phyloP scores from a whole-genome alignment of 129 eudicot genomes.

The Pulicaria dysenterica region DNA sequence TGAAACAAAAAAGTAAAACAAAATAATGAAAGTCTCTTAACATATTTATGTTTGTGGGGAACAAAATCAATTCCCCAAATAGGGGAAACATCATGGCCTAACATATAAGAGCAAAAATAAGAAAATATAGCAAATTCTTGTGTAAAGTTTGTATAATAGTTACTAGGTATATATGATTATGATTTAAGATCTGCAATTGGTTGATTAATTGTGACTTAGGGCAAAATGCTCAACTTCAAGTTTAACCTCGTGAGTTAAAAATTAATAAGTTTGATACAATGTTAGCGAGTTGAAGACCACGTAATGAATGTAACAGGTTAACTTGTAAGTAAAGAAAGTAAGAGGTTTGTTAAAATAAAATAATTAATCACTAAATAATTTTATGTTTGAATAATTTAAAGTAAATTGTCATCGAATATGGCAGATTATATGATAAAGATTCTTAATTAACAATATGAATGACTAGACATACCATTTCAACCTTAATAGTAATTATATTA shows the following conservation, averaged over 20 bases:
- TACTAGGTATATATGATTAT: neutral
- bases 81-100: slow-evolving; percentile 48
- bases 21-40: slow-evolving; percentile 49
- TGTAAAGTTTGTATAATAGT: neutral
- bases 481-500: too few species aligned
- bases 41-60: slow-evolving; percentile 53
- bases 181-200: slow-evolving; percentile 16
- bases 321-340: neutral
- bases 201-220: neutral
- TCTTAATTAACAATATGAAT: too few species aligned
- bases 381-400: too few species aligned
- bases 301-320: neutral
- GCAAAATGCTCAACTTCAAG: neutral
- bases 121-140: neutral
- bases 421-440: too few species aligned
- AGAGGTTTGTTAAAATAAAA: too few species aligned
- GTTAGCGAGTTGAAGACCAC: neutral
- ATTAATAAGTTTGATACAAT: neutral
- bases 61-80: slow-evolving; percentile 59
- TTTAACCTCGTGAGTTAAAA: neutral
- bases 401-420: too few species aligned
- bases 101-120: neutral
- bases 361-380: too few species aligned
- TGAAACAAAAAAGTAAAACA: slow-evolving; percentile 44
- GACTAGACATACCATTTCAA: too few species aligned